Evolutionary conservation across 1,284 basidiomycete genomes (phyloP).

Genomic region (Porphyrellus sp.): DNA sequence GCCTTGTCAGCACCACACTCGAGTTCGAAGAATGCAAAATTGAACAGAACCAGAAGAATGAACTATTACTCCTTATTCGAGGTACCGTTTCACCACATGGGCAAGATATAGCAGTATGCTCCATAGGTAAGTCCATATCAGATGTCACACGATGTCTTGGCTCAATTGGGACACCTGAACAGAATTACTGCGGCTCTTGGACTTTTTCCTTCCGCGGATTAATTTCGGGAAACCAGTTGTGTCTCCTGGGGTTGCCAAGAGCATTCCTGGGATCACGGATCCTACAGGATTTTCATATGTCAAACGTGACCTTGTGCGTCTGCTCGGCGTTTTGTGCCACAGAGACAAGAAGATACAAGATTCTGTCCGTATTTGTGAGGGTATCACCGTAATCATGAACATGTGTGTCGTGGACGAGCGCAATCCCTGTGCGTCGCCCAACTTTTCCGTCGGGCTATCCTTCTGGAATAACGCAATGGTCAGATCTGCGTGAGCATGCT

Average conservation of each 20-base stretch:
- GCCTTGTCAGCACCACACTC: slow-evolving; percentile 65
- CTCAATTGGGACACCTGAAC: slow-evolving; percentile 12
- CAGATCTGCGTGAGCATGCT: slow-evolving; percentile 88
- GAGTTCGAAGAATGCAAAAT: slow-evolving; percentile 22
- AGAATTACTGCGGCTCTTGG: slow-evolving; percentile 69
- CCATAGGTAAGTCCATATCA: slow-evolving; percentile 52
- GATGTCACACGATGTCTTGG: neutral
- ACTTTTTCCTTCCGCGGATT: slow-evolving; percentile 76
- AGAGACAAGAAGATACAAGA: slow-evolving; percentile 67
- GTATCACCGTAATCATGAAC: slow-evolving; percentile 78
- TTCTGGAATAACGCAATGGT: slow-evolving; percentile 7
- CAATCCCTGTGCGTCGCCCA: slow-evolving; percentile 75
- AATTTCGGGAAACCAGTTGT: slow-evolving; percentile 61
- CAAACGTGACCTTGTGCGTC: slow-evolving; percentile 79
- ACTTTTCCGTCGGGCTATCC: neutral
- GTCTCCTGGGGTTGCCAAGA: slow-evolving; percentile 22
- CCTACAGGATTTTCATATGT: slow-evolving; percentile 72
- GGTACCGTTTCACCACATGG: slow-evolving; percentile 39
- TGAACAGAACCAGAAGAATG: slow-evolving; percentile 16
- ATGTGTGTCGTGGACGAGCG: slow-evolving; percentile 86
- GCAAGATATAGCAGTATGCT: slow-evolving; percentile 50
- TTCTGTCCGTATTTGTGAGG: slow-evolving; percentile 62
- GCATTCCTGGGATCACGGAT: slow-evolving; percentile 30
- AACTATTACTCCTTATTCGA: slow-evolving; percentile 44
- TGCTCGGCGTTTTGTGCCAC: slow-evolving; percentile 73